Evolutionary conservation across 148 eudicot species (phyloP), one percentile per base, ranked within the genome.

Genomic region (Fagopyrum tataricum): DNA sequence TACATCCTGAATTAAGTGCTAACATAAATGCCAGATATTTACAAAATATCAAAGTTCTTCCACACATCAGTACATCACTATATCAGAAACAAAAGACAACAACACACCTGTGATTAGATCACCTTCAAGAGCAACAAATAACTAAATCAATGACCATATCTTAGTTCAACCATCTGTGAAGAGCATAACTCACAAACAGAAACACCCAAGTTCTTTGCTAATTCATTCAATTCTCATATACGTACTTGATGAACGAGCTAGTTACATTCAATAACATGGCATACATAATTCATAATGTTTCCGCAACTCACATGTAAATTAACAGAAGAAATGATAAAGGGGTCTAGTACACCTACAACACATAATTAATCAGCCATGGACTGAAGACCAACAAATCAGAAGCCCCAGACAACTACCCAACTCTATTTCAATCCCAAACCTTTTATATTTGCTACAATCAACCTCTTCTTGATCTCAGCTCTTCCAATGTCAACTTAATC

Each of bases 401-500:
- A 61, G 53, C 52, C 56, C 77, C 71, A 48, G 47, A 53, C 51
- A 64, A 70, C 79, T 77, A 72, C 55, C 74, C 84, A 76, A 76
- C 76, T 78, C 70, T 73, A n/a, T 26, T 56, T 58, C 73, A 18
- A 73, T 77, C 24, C 44, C 47, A 74, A 72, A 37, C 51, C 21
- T 41, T 9, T 18, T 13, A 40, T 17, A 6, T 6, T 58, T 5
- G 44, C 51, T n/a, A 18, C 46, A 14, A 44, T 48, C 41, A 88
- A 77, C 82, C 83, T 49, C 85, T 89, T 62, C 84, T 81, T 14
- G 97, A 87, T 71, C 86, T 88, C 52, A 96, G 90, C 85, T 96
- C 97, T 77, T 86, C 84, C 87, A 96, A 79, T 21, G 87, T 76
- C 72, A 80, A 78, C 76, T 90, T 92, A 68, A 96, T 87, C 76